Evolutionary conservation across 2,329 filamentous ascomycete species (phyloP).

Genomic region (Bipolaris gigantea): DNA sequence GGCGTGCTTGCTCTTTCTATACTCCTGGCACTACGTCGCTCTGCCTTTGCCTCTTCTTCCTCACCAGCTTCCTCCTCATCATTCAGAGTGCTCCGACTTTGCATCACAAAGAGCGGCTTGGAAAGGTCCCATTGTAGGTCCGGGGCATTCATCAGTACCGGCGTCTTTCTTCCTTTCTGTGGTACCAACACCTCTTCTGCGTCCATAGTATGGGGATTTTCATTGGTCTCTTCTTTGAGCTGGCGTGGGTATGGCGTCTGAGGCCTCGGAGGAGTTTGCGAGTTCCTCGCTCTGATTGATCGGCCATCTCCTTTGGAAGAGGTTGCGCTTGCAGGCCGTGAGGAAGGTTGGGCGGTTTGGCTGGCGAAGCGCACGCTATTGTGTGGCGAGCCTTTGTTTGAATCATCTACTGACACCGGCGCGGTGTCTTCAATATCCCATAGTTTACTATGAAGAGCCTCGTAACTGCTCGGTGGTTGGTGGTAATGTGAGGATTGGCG

Average conservation of each 20-base stretch:
- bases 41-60: neutral
- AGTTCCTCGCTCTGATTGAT: neutral
- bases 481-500: neutral
- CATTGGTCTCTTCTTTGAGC: neutral
- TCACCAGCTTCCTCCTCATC: neutral
- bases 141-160: conserved; percentile 1
- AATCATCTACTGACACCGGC: neutral
- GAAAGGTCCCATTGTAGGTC: conserved; percentile 2
- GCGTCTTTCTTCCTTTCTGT: conserved; percentile 2
- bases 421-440: neutral
- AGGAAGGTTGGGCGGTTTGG: neutral
- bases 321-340: neutral
- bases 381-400: neutral
- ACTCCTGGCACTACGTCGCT: neutral
- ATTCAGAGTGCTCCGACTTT: neutral
- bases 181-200: neutral
- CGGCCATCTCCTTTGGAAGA: neutral
- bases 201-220: neutral
- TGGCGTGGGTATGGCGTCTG: neutral
- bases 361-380: neutral
- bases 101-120: neutral
- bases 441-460: neutral
- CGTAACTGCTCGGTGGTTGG: neutral
- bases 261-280: neutral
- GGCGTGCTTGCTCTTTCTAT: neutral